Percentiles rank a stretch among this genome's conserved stretches.
These are phyloP conservation scores for Boletus bicolor DNA, from an alignment of 768 basidiomycete species.

Conservation along the genomic window DNA sequence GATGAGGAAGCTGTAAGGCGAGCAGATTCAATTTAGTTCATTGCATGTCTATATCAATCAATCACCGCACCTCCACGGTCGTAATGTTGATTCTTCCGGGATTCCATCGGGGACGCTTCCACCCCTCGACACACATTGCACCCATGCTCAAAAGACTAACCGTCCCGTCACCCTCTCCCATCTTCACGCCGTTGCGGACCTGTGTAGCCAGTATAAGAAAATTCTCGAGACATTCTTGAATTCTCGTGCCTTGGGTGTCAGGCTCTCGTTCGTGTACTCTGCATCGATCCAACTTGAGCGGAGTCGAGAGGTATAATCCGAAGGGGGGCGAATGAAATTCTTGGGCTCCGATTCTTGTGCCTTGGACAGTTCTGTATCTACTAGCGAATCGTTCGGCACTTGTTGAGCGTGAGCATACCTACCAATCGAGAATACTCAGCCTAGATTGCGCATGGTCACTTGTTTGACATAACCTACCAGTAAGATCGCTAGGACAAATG, in stretches of 20 bases:
- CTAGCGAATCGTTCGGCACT: constrained; percentile 57
- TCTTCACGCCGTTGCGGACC: constrained; percentile 82
- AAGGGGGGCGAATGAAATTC: constrained; percentile 39
- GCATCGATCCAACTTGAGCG: constrained; percentile 82
- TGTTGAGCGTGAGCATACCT: constrained; percentile 74
- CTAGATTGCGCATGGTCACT: neutral
- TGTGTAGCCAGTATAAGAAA: constrained; percentile 18
- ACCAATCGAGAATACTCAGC: neutral
- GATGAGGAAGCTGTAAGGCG: constrained; percentile 66
- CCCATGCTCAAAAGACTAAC: constrained; percentile 82
- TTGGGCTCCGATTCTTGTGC: constrained; percentile 43
- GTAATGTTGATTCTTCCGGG: constrained; percentile 83
- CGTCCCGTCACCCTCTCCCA: constrained; percentile 96
- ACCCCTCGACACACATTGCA: constrained; percentile 96
- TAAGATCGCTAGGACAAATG: constrained; percentile 66
- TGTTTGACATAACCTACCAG: constrained; percentile 48
- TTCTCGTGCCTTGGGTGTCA: constrained; percentile 49
- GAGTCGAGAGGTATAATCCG: constrained; percentile 49
- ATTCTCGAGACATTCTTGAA: neutral
- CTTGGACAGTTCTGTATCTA: constrained; percentile 45
- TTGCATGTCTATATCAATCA: neutral
- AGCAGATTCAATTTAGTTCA: constrained; percentile 3
- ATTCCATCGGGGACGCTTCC: constrained; percentile 89
- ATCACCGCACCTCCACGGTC: constrained; percentile 71
- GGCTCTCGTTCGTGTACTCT: constrained; percentile 64